Conservation (phyloP, 2,329 filamentous ascomycete genomes). For the Talaromyces sp. region DNA sequence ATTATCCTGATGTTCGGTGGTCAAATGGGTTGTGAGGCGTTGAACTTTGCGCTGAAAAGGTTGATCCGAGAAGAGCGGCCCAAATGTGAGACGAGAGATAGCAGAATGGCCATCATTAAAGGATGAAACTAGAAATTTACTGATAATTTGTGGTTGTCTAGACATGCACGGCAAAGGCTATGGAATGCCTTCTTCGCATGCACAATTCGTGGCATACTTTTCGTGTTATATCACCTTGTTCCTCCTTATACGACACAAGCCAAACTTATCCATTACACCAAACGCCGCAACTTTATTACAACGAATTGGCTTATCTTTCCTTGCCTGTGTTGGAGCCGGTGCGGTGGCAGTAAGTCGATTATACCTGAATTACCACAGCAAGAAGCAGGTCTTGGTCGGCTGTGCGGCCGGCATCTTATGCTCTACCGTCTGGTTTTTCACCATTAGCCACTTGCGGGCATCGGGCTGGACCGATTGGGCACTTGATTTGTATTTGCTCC, state of each 20-base stretch:
- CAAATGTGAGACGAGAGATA: slow-evolving; percentile 50
- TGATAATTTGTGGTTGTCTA: slow-evolving; percentile 22
- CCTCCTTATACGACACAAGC: slow-evolving; percentile 71
- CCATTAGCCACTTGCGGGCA: slow-evolving; percentile 61
- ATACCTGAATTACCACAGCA: slow-evolving; percentile 90
- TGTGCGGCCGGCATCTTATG: slow-evolving; percentile 63
- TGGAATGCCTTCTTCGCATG: slow-evolving; percentile 93
- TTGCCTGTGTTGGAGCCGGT: slow-evolving; percentile 56
- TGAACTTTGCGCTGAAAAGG: slow-evolving; percentile 86
- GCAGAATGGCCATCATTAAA: neutral
- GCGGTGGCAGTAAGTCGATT: slow-evolving; percentile 75
- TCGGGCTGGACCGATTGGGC: slow-evolving; percentile 67
- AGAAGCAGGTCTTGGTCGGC: slow-evolving; percentile 79
- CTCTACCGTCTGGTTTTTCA: slow-evolving; percentile 71
- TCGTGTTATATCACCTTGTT: slow-evolving; percentile 78
- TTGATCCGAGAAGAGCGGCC: slow-evolving; percentile 90
- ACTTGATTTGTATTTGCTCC: slow-evolving; percentile 59
- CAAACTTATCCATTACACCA: slow-evolving; percentile 42
- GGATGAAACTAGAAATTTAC: neutral
- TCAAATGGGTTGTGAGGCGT: slow-evolving; percentile 82
- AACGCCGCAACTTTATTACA: slow-evolving; percentile 42
- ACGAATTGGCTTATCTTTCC: slow-evolving; percentile 52
- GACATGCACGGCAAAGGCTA: slow-evolving; percentile 84
- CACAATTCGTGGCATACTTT: slow-evolving; percentile 93
- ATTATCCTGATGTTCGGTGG: slow-evolving; percentile 85